These are phyloP conservation scores for Asterella californica DNA, from an alignment of 225 moss, liverwort and hornwort genomes.

Conservation along the genomic window DNA sequence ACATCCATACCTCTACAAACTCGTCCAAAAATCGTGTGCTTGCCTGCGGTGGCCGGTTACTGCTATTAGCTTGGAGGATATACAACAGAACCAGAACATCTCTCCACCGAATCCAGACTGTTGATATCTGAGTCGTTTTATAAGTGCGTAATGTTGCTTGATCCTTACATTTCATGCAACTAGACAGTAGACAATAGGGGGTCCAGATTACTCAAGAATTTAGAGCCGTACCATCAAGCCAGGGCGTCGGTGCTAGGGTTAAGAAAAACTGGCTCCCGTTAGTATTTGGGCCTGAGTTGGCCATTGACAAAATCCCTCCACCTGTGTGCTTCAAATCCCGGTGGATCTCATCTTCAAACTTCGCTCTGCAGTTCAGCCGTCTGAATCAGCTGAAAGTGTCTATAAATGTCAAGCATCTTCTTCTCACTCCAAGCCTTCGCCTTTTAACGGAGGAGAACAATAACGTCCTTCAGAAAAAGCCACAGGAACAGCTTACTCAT, in stretches of 20 bases:
- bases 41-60: constrained; percentile 32
- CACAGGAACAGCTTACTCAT: no score
- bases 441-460: not conserved
- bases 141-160: no score
- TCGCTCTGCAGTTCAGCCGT: constrained; percentile 51
- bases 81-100: no score
- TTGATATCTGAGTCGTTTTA: no score
- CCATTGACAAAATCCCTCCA: constrained; percentile 95
- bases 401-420: not conserved
- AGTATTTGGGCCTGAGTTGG: constrained; percentile 89
- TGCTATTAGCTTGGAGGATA: not conserved
- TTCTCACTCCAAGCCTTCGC: not conserved
- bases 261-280: constrained; percentile 98
- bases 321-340: constrained; percentile 94
- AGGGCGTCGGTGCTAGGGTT: constrained; percentile 78
- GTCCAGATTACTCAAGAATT: not conserved
- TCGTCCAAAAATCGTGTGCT: constrained; percentile 69
- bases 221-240: constrained; percentile 75
- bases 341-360: constrained; percentile 91
- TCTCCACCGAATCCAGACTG: no score
- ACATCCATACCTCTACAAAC: constrained; percentile 67
- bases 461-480: not conserved
- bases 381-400: not conserved
- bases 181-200: not conserved
- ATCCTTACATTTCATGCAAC: no score